Conservation (phyloP, 2,329 filamentous ascomycete species). For the Colletotrichum sp. region DNA sequence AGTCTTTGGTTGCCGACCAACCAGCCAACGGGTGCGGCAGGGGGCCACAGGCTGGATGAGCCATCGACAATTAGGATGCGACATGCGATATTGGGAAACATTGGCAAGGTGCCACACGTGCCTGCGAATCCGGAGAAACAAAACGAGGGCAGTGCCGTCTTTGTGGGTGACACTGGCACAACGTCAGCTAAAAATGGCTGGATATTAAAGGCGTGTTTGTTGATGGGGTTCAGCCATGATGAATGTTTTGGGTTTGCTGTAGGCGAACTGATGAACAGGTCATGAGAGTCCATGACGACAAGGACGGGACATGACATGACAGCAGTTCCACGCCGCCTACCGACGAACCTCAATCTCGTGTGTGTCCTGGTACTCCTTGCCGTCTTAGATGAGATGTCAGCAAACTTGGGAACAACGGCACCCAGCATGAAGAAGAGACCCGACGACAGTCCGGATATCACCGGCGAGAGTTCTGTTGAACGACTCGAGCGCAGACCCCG, state of each 20-base stretch:
- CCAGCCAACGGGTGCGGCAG: not conserved
- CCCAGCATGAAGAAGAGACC: not conserved
- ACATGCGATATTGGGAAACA: not conserved
- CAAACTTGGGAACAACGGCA: not conserved
- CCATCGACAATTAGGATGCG: slow-evolving; percentile 9
- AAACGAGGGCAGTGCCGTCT: not conserved
- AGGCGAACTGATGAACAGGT: not conserved
- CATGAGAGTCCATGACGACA: not conserved
- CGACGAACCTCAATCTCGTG: not conserved
- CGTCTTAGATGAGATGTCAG: not conserved
- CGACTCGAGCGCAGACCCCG: not conserved
- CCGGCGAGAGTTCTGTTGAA: not conserved
- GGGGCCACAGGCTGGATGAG: not conserved
- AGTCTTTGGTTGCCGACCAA: not conserved
- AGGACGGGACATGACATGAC: not conserved
- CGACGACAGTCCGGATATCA: not conserved
- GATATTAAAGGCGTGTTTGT: not conserved
- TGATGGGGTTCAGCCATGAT: not conserved
- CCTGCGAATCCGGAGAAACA: not conserved
- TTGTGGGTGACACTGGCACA: not conserved
- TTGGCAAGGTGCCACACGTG: not conserved
- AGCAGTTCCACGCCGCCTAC: not conserved
- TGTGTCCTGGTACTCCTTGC: not conserved
- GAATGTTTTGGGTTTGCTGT: not conserved
- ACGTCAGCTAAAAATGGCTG: not conserved